Percentiles rank a stretch among this genome's conserved stretches.
Evolutionary conservation across 805 yeast genomes (phyloP).

Genomic region (Candida ipomoeae): DNA sequence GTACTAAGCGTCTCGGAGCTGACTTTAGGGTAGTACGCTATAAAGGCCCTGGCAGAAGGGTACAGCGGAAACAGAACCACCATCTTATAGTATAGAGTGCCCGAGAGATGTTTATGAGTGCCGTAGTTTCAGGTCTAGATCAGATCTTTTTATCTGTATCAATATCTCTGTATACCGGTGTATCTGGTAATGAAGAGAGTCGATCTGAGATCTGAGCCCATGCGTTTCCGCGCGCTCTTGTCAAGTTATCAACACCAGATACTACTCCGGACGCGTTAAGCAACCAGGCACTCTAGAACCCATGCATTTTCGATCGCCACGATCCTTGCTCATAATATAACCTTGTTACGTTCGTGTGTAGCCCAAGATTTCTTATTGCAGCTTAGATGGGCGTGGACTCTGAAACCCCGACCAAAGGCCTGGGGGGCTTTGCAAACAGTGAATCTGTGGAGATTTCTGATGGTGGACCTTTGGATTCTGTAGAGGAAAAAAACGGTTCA

Average conservation of each 20-base stretch:
- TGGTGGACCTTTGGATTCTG: too few species aligned
- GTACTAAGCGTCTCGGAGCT: slow-evolving; percentile 30
- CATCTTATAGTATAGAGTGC: background rate
- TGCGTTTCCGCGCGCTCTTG: background rate
- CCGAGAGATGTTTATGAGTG: too few species aligned
- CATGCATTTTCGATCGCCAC: background rate
- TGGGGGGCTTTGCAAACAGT: background rate
- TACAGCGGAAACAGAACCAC: slow-evolving; percentile 44
- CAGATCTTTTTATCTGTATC: too few species aligned
- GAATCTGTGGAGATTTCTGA: background rate
- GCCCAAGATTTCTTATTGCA: too few species aligned
- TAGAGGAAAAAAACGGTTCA: too few species aligned
- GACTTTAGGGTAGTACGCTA: slow-evolving; percentile 47
- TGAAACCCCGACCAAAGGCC: background rate
- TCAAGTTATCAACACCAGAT: background rate
- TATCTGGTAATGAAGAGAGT: background rate
- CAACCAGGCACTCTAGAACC: background rate
- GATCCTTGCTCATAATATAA: background rate
- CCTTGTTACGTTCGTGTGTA: too few species aligned
- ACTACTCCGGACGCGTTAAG: background rate
- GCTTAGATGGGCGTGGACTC: background rate
- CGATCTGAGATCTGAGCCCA: too few species aligned
- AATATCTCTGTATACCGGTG: background rate
- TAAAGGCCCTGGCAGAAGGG: slow-evolving; percentile 29
- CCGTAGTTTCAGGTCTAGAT: too few species aligned